Evolutionary conservation across 805 yeast genomes (phyloP).

Genomic region (Schwanniomyces sp.): DNA sequence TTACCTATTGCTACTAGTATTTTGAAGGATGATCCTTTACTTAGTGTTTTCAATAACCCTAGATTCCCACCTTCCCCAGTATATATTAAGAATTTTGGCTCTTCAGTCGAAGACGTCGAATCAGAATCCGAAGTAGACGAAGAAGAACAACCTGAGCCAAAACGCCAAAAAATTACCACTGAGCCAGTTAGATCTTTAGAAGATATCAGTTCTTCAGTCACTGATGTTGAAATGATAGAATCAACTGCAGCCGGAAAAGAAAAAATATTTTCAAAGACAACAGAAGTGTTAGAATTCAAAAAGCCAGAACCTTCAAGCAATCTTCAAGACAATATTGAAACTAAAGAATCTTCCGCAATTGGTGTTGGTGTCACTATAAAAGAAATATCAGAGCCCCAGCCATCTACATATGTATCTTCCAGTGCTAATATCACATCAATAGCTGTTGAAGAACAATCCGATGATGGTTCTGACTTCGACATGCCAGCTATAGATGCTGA

Average conservation of each 20-base stretch:
- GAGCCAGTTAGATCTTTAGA: background rate
- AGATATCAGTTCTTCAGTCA: background rate
- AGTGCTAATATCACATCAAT: background rate
- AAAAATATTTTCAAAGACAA: background rate
- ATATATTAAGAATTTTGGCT: constrained; percentile 25
- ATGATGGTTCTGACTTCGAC: constrained; percentile 47
- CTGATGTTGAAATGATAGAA: background rate
- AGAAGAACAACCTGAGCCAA: constrained; percentile 12
- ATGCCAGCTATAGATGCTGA: constrained; percentile 48
- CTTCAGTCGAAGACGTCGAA: constrained; percentile 14
- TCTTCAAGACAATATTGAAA: background rate
- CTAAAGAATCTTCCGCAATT: background rate
- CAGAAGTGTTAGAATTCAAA: background rate
- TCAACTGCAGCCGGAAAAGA: background rate
- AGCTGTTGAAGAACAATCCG: background rate
- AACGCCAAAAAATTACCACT: constrained; percentile 1
- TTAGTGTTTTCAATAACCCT: constrained; percentile 70
- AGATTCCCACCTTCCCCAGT: constrained; percentile 59
- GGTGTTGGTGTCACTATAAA: too few relatives aligned
- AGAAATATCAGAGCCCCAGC: background rate
- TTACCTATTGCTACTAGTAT: constrained; percentile 67
- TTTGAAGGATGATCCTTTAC: constrained; percentile 47
- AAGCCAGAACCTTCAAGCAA: background rate
- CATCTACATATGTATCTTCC: background rate
- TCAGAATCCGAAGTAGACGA: constrained; percentile 7